Conservation (phyloP, 768 basidiomycete genomes). For the Leucogyrophana mollusca region DNA sequence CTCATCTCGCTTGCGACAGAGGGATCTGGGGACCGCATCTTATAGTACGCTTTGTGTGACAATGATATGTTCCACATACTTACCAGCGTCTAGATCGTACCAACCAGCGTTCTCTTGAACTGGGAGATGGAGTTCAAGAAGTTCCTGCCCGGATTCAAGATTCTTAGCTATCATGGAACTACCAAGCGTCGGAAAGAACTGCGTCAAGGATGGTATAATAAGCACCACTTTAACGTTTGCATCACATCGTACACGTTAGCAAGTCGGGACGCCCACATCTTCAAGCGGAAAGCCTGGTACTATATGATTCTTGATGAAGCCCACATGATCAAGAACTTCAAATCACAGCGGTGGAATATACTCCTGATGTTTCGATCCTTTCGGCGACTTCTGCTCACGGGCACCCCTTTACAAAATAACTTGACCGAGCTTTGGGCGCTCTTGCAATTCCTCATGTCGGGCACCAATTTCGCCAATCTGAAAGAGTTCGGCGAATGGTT, state of each 20-base stretch:
- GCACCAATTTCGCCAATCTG: slow-evolving; percentile 83
- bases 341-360: slow-evolving; percentile 91
- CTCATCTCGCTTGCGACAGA: slow-evolving; percentile 87
- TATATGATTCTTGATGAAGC: slow-evolving; percentile 97
- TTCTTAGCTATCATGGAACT: slow-evolving; percentile 87
- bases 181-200: slow-evolving; percentile 88
- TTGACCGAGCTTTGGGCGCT: slow-evolving; percentile 95
- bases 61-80: not conserved
- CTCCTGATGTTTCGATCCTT: slow-evolving; percentile 86
- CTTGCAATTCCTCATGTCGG: slow-evolving; percentile 91
- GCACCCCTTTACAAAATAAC: slow-evolving; percentile 96
- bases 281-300: slow-evolving; percentile 92
- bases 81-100: slow-evolving; percentile 62
- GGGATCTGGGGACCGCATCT: slow-evolving; percentile 94
- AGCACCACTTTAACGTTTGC: slow-evolving; percentile 89
- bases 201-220: slow-evolving; percentile 88
- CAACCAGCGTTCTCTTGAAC: slow-evolving; percentile 90
- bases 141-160: slow-evolving; percentile 85
- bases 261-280: slow-evolving; percentile 86
- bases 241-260: slow-evolving; percentile 93
- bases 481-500: slow-evolving; percentile 98
- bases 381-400: slow-evolving; percentile 86
- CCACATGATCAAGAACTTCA: slow-evolving; percentile 98
- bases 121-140: slow-evolving; percentile 99
- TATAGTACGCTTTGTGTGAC: slow-evolving; percentile 48